A percentile compares a stretch with the other conserved stretches of the same genome.
phyloP scores from a whole-genome alignment of 148 eudicot species.

The Dysphania ambrosioides region DNA sequence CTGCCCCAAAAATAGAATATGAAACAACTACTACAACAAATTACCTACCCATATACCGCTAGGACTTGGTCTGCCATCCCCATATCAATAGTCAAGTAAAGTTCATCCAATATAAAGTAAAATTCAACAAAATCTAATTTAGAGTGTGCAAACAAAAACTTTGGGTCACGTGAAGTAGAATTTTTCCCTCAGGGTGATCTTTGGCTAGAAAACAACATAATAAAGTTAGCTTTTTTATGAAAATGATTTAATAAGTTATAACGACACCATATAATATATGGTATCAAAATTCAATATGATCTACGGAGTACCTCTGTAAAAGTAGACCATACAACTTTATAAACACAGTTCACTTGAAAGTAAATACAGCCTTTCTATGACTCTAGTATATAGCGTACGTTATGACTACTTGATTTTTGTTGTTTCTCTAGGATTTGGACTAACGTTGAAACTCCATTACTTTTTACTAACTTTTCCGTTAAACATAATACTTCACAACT shows the following conservation, averaged over 20 bases:
- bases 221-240: conserved; percentile 9
- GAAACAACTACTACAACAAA: too few relatives aligned
- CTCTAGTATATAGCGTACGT: background rate
- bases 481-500: conserved; percentile 16
- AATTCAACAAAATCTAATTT: background rate
- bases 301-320: too few relatives aligned
- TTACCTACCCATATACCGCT: background rate
- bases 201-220: conserved; percentile 5
- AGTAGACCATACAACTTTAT: background rate
- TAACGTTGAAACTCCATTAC: background rate
- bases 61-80: conserved; percentile 16
- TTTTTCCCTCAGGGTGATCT: background rate
- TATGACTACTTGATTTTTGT: background rate
- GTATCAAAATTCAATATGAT: background rate
- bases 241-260: conserved; percentile 18
- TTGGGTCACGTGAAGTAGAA: background rate
- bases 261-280: background rate
- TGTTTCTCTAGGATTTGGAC: background rate
- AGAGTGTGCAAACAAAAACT: background rate
- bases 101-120: background rate
- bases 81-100: background rate
- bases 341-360: conserved; percentile 1
- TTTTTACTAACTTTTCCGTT: background rate
- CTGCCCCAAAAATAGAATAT: too few relatives aligned
- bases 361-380: background rate